Evolutionary conservation across 768 basidiomycete species (phyloP).

Genomic region (Grammothele lineata): DNA sequence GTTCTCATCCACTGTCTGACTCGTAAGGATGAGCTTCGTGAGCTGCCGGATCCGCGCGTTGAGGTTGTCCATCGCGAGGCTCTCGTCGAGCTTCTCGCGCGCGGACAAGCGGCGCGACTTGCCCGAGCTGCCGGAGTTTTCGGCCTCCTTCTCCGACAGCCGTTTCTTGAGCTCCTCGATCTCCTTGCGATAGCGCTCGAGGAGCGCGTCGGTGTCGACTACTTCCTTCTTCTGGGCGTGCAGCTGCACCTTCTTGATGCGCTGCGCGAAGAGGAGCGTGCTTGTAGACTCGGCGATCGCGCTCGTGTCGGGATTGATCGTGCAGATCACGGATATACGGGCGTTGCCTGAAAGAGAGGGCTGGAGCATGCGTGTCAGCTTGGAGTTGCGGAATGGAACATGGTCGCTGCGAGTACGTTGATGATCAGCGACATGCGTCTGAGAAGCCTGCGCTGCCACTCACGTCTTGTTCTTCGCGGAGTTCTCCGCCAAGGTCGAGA

Average conservation of each 20-base stretch:
- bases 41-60: constrained; percentile 77
- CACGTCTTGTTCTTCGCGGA: constrained; percentile 70
- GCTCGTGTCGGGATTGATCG: constrained; percentile 78
- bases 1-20: constrained; percentile 71
- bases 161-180: constrained; percentile 84
- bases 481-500: constrained; percentile 88
- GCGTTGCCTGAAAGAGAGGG: constrained; percentile 95
- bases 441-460: constrained; percentile 8
- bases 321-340: constrained; percentile 93
- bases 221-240: constrained; percentile 92
- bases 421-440: too few relatives aligned
- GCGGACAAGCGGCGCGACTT: constrained; percentile 41
- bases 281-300: constrained; percentile 84
- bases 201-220: constrained; percentile 87
- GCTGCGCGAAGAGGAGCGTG: constrained; percentile 86
- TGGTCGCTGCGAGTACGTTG: constrained; percentile 55
- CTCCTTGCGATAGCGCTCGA: constrained; percentile 92
- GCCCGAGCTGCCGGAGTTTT: constrained; percentile 36
- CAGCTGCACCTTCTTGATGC: constrained; percentile 87
- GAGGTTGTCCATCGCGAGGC: constrained; percentile 79
- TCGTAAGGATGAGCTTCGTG: constrained; percentile 82
- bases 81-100: constrained; percentile 77
- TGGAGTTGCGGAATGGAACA: constrained; percentile 93
- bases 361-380: constrained; percentile 90
- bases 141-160: constrained; percentile 65